These are phyloP conservation scores for Penicillium hesseltinei DNA, from an alignment of 2,329 filamentous ascomycete species.

Conservation along the genomic window DNA sequence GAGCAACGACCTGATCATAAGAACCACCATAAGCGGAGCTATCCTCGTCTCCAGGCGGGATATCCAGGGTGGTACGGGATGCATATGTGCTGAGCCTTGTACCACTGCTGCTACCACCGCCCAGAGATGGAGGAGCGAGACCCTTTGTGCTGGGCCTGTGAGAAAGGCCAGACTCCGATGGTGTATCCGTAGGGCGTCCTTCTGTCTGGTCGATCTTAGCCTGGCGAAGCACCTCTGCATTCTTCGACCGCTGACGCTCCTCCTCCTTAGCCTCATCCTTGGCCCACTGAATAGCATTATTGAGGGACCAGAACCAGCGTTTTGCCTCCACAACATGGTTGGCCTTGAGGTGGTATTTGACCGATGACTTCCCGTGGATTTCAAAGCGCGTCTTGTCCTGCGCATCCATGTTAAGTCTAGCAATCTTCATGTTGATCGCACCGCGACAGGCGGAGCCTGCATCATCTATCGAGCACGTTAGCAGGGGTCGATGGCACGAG, in stretches of 20 bases:
- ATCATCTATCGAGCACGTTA: constrained; percentile 59
- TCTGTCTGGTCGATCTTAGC: constrained; percentile 73
- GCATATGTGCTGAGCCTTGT: constrained; percentile 52
- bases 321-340: constrained; percentile 98
- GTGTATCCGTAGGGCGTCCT: constrained; percentile 48
- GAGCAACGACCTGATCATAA: constrained; percentile 56
- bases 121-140: constrained; percentile 37
- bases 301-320: constrained; percentile 97
- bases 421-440: constrained; percentile 98
- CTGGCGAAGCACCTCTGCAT: constrained; percentile 72
- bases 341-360: constrained; percentile 96
- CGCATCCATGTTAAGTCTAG: constrained; percentile 88
- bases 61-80: constrained; percentile 49
- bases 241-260: constrained; percentile 70
- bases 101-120: constrained; percentile 38
- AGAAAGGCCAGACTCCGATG: constrained; percentile 39
- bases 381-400: constrained; percentile 98
- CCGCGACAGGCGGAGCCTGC: constrained; percentile 93
- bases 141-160: constrained; percentile 38
- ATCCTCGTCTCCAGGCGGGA: constrained; percentile 53
- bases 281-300: constrained; percentile 97
- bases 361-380: constrained; percentile 95
- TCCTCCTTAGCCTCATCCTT: constrained; percentile 97
- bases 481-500: constrained; percentile 1
- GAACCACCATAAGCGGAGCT: constrained; percentile 50